Conservation (phyloP, 1,284 basidiomycete genomes). For the Trichosporon faecale region DNA sequence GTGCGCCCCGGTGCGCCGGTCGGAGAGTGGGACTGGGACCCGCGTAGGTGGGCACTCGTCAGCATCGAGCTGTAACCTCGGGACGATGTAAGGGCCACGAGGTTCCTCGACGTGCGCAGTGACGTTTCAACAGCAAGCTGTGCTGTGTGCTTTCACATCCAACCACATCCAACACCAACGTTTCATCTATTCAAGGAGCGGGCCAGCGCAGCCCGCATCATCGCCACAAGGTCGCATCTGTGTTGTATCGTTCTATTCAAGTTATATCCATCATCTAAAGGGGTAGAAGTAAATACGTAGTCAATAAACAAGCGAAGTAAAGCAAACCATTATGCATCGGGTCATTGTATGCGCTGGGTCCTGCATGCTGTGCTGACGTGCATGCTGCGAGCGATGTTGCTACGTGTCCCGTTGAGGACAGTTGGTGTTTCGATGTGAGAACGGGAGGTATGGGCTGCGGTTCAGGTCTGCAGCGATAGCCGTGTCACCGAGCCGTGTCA, state of each 20-base stretch:
- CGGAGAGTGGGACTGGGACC: constrained; percentile 49
- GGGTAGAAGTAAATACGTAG: neutral
- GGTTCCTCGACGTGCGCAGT: neutral
- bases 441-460: neutral
- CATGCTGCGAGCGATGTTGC: neutral
- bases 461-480: neutral
- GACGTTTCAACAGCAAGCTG: neutral
- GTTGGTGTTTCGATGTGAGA: neutral
- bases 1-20: constrained; percentile 39
- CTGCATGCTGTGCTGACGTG: neutral
- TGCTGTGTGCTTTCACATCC: neutral
- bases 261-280: neutral
- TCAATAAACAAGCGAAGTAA: neutral
- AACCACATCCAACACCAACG: neutral
- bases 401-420: neutral
- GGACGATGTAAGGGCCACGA: neutral
- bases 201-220: neutral
- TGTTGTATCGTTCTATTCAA: neutral
- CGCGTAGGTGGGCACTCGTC: constrained; percentile 47
- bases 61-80: constrained; percentile 46
- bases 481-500: no score
- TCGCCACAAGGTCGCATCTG: constrained; percentile 2
- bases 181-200: neutral
- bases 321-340: neutral
- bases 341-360: neutral